These are phyloP conservation scores for Entomortierella parvispora DNA, from an alignment of 192 early-diverging fungal species.

Conservation along the genomic window DNA sequence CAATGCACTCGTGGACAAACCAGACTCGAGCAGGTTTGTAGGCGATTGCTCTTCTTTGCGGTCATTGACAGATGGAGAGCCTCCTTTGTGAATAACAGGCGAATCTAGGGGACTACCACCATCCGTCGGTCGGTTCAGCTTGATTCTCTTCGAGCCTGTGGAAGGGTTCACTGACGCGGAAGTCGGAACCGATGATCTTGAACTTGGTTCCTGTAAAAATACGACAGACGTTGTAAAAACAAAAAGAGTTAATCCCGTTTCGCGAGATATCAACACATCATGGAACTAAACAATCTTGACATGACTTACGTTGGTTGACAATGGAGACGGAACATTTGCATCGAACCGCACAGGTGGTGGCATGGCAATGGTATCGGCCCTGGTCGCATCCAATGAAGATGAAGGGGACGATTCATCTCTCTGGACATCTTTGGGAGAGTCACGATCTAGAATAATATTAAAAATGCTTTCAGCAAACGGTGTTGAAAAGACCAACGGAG, in stretches of 20 bases:
- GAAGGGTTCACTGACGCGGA: neutral
- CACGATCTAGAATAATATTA: constrained; percentile 6
- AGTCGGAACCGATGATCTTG: neutral
- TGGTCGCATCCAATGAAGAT: neutral
- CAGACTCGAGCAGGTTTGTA: neutral
- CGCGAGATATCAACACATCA: no score
- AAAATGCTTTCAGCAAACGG: neutral
- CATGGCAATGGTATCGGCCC: constrained; percentile 20
- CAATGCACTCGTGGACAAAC: neutral
- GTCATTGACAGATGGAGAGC: constrained; percentile 4
- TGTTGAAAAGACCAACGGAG: no score
- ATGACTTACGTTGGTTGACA: no score
- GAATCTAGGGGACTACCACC: constrained; percentile 12
- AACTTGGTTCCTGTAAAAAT: neutral
- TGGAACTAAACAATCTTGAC: no score
- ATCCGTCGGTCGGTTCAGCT: constrained; percentile 32
- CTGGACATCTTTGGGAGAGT: constrained; percentile 6
- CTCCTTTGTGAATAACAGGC: constrained; percentile 3
- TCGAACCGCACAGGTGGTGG: constrained; percentile 17
- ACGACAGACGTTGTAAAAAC: no score
- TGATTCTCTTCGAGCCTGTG: constrained; percentile 30
- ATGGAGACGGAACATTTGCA: neutral
- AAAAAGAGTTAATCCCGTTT: no score
- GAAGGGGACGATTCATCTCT: constrained; percentile 6
- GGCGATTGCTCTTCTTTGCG: constrained; percentile 8